Evolutionary conservation across 2,329 filamentous ascomycete genomes (phyloP), one percentile per base, ranked within the genome.

Genomic region (Clonostachys rhizophaga): DNA sequence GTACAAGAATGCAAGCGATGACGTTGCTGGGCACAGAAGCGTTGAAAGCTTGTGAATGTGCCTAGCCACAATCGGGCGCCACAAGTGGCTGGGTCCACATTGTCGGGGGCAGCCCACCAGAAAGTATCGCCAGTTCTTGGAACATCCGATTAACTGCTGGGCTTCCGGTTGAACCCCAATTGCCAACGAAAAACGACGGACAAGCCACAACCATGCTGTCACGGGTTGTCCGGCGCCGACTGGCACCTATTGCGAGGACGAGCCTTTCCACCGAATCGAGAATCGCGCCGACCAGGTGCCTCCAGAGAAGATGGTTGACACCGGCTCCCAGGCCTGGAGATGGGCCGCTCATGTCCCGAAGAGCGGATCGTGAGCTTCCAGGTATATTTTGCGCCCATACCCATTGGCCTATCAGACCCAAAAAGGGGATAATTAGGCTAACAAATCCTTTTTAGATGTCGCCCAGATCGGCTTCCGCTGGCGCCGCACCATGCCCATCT

Each of bases 401-500:
- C 16, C 16, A 16, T 16, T n/a, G n/a, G n/a, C n/a, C n/a, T n/a
- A n/a, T n/a, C n/a, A n/a, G n/a, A n/a, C n/a, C n/a, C n/a, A n/a
- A n/a, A n/a, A n/a, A n/a, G n/a, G 36, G 5, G 8, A 39, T 39
- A 10, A 4, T 14, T n/a, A 2, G 4, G 13, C 36, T 39, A 13
- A 39, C 36, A 39, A 5, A 4, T 17, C 36, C 16, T 16, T 39
- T 4, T n/a, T 39, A 73, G 71, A 72, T 54, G 58, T 76, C 49
- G 58, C 68, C 46, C 62, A 69, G 48, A 62, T 67, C 48, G 62
- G 61, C 43, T 80, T 81, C 62, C 75, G 76, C 55, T 91, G 87
- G 87, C 63, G 76, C 47, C 79, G 80, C 57, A 90, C 89, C 1
- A 68, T 96, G 34, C 92, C 92, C 46, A 71, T 95, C 63, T 97